Percentiles rank a stretch among this genome's conserved stretches.
Evolutionary conservation across 352 stramenopile genomes (phyloP).

Genomic region (Peronosclerospora sorghi): DNA sequence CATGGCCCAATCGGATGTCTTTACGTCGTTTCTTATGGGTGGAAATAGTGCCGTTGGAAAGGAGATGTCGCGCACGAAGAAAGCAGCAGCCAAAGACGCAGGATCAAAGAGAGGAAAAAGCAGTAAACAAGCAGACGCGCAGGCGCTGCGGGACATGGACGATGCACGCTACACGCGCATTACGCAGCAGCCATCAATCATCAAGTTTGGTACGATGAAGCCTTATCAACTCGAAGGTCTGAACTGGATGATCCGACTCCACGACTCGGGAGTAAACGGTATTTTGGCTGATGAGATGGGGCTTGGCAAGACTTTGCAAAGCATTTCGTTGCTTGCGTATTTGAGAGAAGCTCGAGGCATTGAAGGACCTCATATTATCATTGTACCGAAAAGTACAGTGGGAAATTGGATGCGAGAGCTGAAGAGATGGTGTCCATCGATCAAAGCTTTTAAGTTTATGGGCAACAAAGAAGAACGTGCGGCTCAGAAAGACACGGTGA

Average conservation of each 20-base stretch:
- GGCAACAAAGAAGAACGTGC: slow-evolving; percentile 90
- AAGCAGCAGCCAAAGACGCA: slow-evolving; percentile 19
- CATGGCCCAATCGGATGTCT: slow-evolving; percentile 85
- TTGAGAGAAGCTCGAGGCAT: slow-evolving; percentile 90
- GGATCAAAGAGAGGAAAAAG: slow-evolving; percentile 51
- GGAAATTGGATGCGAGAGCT: slow-evolving; percentile 99
- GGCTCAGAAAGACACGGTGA: slow-evolving; percentile 81
- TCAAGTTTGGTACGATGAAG: slow-evolving; percentile 85
- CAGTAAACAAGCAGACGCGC: slow-evolving; percentile 56
- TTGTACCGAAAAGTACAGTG: slow-evolving; percentile 96
- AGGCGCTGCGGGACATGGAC: slow-evolving; percentile 65
- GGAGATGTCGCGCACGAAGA: slow-evolving; percentile 52
- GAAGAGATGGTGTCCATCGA: slow-evolving; percentile 91
- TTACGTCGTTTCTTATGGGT: slow-evolving; percentile 83
- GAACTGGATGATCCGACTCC: slow-evolving; percentile 90
- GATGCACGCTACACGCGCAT: slow-evolving; percentile 73
- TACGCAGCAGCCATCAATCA: slow-evolving; percentile 69
- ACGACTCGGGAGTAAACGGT: slow-evolving; percentile 82
- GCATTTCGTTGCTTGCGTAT: slow-evolving; percentile 95
- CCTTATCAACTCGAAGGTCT: slow-evolving; percentile 81
- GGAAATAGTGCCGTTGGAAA: slow-evolving; percentile 64
- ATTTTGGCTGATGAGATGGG: slow-evolving; percentile 85
- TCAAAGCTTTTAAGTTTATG: slow-evolving; percentile 95
- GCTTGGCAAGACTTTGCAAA: slow-evolving; percentile 95
- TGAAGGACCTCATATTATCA: slow-evolving; percentile 95